Evolutionary conservation across 345 rosid species (phyloP), one percentile per base, ranked within the genome.

Genomic region (Hirschfeldia incana): DNA sequence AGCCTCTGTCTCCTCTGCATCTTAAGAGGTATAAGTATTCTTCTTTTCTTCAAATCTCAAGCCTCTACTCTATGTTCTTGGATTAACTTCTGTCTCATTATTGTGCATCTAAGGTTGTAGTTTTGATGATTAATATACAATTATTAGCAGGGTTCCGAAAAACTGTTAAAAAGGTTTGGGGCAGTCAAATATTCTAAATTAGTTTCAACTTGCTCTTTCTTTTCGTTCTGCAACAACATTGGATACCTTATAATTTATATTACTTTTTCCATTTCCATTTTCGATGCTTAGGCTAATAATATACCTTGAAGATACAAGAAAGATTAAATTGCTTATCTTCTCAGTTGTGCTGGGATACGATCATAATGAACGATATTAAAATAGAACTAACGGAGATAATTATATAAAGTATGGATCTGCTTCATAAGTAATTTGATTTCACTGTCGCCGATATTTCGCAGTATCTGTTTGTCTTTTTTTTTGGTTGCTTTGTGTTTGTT

Each of bases 391-490:
- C 32, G 32, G 6, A 32, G 13, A 46, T 26, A 66, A 44, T 33
- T 12, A 51, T 29, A 33, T 36, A 36, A 67, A 34, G 9, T 28
- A 27, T 69, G 36, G 29, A 79, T 61, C 70, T 74, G 67, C 28
- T 51, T 68, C 55, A 16, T 46, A 46, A 15, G 65, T 67, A 27
- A 49, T 33, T 44, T 51, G 78, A 74, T 79, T 62, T 79, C 63
- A 74, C 75, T 79, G 78, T 79, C 75, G 82, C 78, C 62, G 65
- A 61, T 79, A 57, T 79, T 74, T 74, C 34, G 10, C 28, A 15
- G 13, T 34, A 67, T 79, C 17, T 57, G 67, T 66, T 67, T 79
- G 65, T 73, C 13, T 65, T 55, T 15, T 67, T 72, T 46, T 49
- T 51, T 68, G 62, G 46, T 68, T 29, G 60, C 70, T 74, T 73